Base-by-base conservation (phyloP, 176 grass and related monocot species). In the Oropetium thomaeum region DNA sequence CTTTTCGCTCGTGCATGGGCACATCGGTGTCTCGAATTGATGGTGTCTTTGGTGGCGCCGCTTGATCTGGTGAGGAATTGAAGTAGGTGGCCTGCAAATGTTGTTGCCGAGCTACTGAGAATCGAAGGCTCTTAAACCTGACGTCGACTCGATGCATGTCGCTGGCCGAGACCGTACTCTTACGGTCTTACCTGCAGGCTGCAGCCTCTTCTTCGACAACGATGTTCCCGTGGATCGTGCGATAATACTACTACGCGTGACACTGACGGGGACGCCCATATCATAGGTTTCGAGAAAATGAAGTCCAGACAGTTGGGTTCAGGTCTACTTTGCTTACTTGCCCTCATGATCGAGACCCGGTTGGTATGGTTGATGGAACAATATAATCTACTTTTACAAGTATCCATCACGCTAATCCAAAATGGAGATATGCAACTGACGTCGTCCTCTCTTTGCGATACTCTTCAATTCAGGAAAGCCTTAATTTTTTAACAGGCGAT, bases 321-420 rank as follows among this genome's bases (percentile, higher is more conserved):
- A 43, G 70, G 39, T 39, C 32, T 26, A 49, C 35, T 6, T 55
- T 73, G 49, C 30, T 53, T 35, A 5, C 19, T 20, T 19, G 31
- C 10, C 39, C 40, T 8, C 3, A n/a, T n/a, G n/a, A n/a, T n/a
- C n/a, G n/a, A n/a, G n/a, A n/a, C n/a, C n/a, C 30, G 71, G 26
- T 81, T 86, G 77, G 84, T 76, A 28, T 48, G 78, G 79, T 77
- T 58, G 78, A 77, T 82, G 72, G 79, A 82, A 65, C 79, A 19
- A 39, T 25, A 25, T 70, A 41, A 81, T 70, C 84, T 70, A 75
- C 71, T 16, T 4, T 16, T 4, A 14, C 64, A 16, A 4, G 16
- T 19, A 13, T 10, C 4, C 7, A 26, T 28, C 23, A 12, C 19
- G 33, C 15, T 5, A 13, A 3, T 19, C 37, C 37, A n/a, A 11